These are phyloP conservation scores for Cyclotella kingstonii DNA, from an alignment of 108 stramenopile species.

Conservation along the genomic window DNA sequence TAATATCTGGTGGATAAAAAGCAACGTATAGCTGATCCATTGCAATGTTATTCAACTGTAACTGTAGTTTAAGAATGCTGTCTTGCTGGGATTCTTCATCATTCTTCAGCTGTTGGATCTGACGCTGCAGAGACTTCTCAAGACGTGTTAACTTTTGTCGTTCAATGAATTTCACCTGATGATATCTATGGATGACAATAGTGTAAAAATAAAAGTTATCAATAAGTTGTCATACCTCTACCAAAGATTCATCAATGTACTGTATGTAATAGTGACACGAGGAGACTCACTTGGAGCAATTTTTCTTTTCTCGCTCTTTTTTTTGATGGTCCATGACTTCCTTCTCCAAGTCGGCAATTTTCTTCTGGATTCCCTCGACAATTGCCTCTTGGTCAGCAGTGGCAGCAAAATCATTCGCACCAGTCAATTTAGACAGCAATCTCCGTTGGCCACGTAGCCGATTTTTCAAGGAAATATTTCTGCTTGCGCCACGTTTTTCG, in stretches of 20 bases:
- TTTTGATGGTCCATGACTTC: conserved; percentile 43
- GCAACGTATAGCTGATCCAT: conserved; percentile 82
- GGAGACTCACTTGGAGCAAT: conserved; percentile 44
- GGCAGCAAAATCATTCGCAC: conserved; percentile 13
- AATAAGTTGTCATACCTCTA: background rate
- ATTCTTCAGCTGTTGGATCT: conserved; percentile 15
- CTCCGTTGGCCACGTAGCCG: conserved; percentile 66
- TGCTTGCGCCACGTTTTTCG: conserved; percentile 4
- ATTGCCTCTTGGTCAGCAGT: conserved; percentile 2
- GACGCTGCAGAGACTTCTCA: conserved; percentile 52
- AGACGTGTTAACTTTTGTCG: conserved; percentile 71
- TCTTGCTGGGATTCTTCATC: background rate
- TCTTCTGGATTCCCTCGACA: conserved; percentile 14
- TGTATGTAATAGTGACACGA: background rate
- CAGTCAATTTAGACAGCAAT: conserved; percentile 46
- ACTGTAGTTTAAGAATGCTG: conserved; percentile 28
- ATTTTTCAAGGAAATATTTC: conserved; percentile 56
- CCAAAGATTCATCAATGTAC: conserved; percentile 17
- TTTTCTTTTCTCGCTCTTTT: conserved; percentile 61
- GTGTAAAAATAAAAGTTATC: background rate
- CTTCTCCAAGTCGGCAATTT: conserved; percentile 48
- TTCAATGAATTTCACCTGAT: conserved; percentile 80
- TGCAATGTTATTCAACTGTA: conserved; percentile 53
- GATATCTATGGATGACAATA: conserved; percentile 61
- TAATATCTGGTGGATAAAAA: conserved; percentile 65